Evolutionary conservation across 2,329 filamentous ascomycete genomes (phyloP).

Genomic region (Dactylellina leptospora): DNA sequence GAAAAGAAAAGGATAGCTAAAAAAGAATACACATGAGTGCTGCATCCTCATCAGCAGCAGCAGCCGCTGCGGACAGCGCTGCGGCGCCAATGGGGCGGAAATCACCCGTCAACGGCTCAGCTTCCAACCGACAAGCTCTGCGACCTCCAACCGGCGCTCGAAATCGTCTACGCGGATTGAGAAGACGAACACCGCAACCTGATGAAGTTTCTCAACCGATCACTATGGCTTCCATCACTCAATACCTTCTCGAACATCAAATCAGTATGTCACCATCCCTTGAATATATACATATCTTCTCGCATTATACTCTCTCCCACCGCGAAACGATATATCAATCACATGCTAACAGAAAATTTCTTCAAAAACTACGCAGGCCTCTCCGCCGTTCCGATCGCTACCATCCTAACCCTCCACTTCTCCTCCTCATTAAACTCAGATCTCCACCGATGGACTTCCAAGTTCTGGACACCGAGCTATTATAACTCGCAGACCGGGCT

Average conservation of each 20-base stretch:
- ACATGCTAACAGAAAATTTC: slow-evolving; percentile 20
- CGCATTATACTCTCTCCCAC: background rate
- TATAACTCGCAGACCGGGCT: slow-evolving; percentile 73
- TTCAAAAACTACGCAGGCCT: slow-evolving; percentile 70
- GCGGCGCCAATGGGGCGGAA: slow-evolving; percentile 44
- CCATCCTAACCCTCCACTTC: slow-evolving; percentile 81
- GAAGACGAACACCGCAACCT: slow-evolving; percentile 38
- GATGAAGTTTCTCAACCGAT: slow-evolving; percentile 30
- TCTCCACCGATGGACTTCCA: slow-evolving; percentile 78
- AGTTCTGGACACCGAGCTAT: slow-evolving; percentile 89
- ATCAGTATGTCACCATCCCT: slow-evolving; percentile 58
- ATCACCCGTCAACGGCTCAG: slow-evolving; percentile 21
- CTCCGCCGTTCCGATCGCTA: slow-evolving; percentile 82
- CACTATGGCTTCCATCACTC: slow-evolving; percentile 41
- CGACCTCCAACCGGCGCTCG: slow-evolving; percentile 34
- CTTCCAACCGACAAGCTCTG: slow-evolving; percentile 25
- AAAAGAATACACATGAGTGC: slow-evolving; percentile 42
- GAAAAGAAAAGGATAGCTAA: background rate
- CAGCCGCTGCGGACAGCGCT: slow-evolving; percentile 24
- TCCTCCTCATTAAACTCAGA: slow-evolving; percentile 74
- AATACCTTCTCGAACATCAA: slow-evolving; percentile 61
- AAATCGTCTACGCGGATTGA: slow-evolving; percentile 25
- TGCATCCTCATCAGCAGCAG: slow-evolving; percentile 30
- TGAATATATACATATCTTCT: background rate
- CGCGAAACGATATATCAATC: background rate